These are phyloP conservation scores for Metarhizium rileyi DNA, from an alignment of 2,329 filamentous ascomycete genomes.

Conservation along the genomic window DNA sequence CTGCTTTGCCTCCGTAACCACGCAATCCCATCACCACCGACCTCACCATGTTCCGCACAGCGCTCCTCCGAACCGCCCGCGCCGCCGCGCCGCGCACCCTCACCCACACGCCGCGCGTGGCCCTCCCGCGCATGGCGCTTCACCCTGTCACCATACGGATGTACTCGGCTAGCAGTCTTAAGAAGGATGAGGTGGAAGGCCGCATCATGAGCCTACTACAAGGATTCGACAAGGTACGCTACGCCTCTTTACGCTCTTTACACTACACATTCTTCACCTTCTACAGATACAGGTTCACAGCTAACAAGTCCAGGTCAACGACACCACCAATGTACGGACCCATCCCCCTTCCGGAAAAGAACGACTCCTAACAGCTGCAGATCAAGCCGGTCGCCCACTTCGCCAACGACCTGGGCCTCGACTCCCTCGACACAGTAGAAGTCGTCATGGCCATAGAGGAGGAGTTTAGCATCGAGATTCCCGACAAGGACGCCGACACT, in stretches of 20 bases:
- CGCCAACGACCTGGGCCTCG: slow-evolving; percentile 90
- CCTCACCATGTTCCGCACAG: slow-evolving; percentile 73
- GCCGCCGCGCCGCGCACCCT: slow-evolving; percentile 42
- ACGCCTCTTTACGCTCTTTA: too few species aligned
- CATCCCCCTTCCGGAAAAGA: not conserved
- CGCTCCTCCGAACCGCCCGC: slow-evolving; percentile 69
- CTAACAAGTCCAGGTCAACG: slow-evolving; percentile 50
- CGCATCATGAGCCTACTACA: slow-evolving; percentile 87
- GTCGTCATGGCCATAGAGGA: slow-evolving; percentile 99
- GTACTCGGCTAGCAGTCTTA: slow-evolving; percentile 78
- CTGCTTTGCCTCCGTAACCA: too few species aligned
- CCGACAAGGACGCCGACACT: slow-evolving; percentile 89
- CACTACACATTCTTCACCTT: too few species aligned
- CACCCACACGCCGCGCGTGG: slow-evolving; percentile 46
- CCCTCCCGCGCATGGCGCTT: slow-evolving; percentile 51
- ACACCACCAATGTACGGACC: slow-evolving; percentile 48
- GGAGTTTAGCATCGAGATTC: slow-evolving; percentile 86
- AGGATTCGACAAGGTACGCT: slow-evolving; percentile 82
- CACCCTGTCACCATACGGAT: slow-evolving; percentile 57
- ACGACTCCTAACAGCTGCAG: slow-evolving; percentile 36
- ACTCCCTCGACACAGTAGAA: slow-evolving; percentile 97
- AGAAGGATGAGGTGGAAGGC: slow-evolving; percentile 77
- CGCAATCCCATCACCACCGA: slow-evolving; percentile 8
- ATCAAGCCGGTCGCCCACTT: slow-evolving; percentile 82
- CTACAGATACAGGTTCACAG: not conserved